Percentiles rank a stretch among this genome's conserved stretches.
Evolutionary conservation across 805 yeast genomes (phyloP).

Genomic region (Zygosaccharomyces rouxii): DNA sequence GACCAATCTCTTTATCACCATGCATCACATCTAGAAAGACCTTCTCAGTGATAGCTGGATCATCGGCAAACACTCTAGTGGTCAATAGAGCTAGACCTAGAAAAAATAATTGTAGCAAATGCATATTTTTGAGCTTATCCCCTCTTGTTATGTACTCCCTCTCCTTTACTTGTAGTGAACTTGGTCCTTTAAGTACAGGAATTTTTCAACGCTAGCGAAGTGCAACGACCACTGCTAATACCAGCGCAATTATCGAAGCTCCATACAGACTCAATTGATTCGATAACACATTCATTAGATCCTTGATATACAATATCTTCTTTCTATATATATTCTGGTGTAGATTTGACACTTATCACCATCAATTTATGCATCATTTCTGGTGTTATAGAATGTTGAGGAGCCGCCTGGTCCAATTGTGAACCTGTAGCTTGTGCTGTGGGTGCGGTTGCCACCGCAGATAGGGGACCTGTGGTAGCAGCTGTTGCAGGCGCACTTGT

Average conservation of each 20-base stretch:
- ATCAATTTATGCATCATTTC: constrained; percentile 33
- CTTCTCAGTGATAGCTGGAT: constrained; percentile 55
- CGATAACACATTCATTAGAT: too few species aligned
- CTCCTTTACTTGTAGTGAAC: neutral
- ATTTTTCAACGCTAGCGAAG: neutral
- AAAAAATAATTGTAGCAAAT: constrained; percentile 14
- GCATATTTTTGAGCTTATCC: constrained; percentile 11
- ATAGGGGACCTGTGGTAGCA: constrained; percentile 9
- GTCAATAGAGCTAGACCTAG: constrained; percentile 14
- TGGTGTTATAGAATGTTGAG: constrained; percentile 20
- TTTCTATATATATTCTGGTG: constrained; percentile 29
- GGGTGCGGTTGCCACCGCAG: constrained; percentile 13
- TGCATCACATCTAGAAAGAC: constrained; percentile 84
- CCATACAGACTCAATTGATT: neutral
- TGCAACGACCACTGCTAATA: neutral
- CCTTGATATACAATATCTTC: neutral
- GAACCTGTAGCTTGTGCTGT: constrained; percentile 15
- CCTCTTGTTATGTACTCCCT: neutral
- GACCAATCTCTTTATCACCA: constrained; percentile 72
- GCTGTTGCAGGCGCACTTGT: constrained; percentile 15
- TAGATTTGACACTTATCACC: constrained; percentile 31
- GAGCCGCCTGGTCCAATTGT: constrained; percentile 11
- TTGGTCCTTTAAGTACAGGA: neutral
- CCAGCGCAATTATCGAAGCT: neutral
- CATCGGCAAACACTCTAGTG: constrained; percentile 22